Evolutionary conservation across 257 asterid species (phyloP).

Genomic region (Thymus quinquecostatus): DNA sequence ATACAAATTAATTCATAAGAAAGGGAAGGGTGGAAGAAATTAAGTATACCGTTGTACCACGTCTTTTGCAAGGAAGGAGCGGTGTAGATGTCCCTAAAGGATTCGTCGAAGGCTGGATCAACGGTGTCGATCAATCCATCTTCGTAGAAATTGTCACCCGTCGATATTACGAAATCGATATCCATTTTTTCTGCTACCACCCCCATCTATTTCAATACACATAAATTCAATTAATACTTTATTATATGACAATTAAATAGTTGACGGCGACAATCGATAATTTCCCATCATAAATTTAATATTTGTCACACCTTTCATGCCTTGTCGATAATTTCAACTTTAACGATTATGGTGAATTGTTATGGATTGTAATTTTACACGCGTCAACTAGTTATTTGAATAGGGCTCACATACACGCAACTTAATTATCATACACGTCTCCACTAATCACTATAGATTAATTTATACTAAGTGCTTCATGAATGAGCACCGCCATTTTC

Average conservation of each 20-base stretch:
- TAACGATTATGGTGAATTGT: no score
- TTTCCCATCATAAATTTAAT: not conserved
- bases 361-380: not conserved
- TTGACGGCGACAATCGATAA: not conserved
- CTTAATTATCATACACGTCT: no score
- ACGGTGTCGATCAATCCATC: slow-evolving; percentile 48
- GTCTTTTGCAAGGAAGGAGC: slow-evolving; percentile 57
- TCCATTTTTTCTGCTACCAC: slow-evolving; percentile 40
- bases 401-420: no score
- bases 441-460: no score
- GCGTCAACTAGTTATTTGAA: not conserved
- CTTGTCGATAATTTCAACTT: not conserved
- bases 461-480: no score
- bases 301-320: not conserved
- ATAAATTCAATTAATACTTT: no score
- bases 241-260: no score
- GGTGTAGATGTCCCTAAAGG: slow-evolving; percentile 57
- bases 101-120: slow-evolving; percentile 59
- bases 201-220: slow-evolving; percentile 54
- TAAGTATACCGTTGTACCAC: slow-evolving; percentile 59
- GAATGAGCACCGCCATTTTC: no score
- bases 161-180: slow-evolving; percentile 59
- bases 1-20: no score
- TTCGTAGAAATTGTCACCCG: slow-evolving; percentile 71
- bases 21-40: not conserved